Percentiles rank a stretch among this genome's conserved stretches.
Evolutionary conservation across 116 monocot genomes (phyloP).

Genomic region (Dioscorea cayenensis): DNA sequence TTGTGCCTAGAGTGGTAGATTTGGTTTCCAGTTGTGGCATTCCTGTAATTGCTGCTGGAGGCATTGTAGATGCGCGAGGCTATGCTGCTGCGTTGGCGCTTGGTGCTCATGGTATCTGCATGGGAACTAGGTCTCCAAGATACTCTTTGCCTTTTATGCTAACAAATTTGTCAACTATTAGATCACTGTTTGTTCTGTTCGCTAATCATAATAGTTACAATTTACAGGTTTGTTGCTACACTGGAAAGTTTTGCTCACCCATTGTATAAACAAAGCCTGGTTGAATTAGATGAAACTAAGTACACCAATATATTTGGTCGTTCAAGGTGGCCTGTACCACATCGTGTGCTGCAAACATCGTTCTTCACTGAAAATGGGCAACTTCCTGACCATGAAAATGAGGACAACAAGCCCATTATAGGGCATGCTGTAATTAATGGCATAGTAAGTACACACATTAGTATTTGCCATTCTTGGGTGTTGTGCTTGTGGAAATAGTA

Average conservation of each 20-base stretch:
- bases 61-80: constrained; percentile 69
- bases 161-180: background rate
- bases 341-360: constrained; percentile 54
- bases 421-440: constrained; percentile 67
- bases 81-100: constrained; percentile 71
- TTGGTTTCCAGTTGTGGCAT: constrained; percentile 44
- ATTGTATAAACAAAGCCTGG: constrained; percentile 50
- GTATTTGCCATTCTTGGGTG: no score
- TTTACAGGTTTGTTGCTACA: constrained; percentile 61
- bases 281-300: constrained; percentile 45
- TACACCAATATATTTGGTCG: constrained; percentile 70
- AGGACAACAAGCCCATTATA: constrained; percentile 52
- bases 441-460: constrained; percentile 27
- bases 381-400: constrained; percentile 56
- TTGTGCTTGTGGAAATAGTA: no score
- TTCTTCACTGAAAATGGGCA: constrained; percentile 38
- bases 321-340: constrained; percentile 73
- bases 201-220: background rate
- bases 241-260: constrained; percentile 70
- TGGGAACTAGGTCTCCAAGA: constrained; percentile 60
- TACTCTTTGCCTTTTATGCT: background rate
- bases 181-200: no score
- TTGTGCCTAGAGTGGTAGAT: constrained; percentile 65
- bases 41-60: constrained; percentile 69
- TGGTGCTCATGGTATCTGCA: constrained; percentile 65